A percentile compares a stretch with the other conserved stretches of the same genome.
phyloP scores from a whole-genome alignment of 2,329 filamentous ascomycete genomes.

The Paecilomyces fulvus region DNA sequence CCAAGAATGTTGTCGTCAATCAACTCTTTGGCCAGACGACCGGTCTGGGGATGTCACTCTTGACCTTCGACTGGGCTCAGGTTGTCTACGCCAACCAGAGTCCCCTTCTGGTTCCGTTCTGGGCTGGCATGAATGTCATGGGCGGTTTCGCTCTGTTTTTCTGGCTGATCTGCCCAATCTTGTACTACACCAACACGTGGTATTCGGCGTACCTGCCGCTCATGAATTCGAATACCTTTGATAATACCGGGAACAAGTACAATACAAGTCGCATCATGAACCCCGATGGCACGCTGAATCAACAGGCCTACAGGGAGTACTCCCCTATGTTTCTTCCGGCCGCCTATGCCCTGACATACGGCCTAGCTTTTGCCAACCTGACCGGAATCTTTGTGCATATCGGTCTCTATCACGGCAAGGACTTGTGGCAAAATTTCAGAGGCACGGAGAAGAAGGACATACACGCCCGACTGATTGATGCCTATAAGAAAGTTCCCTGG shows the following conservation, averaged over 20 bases:
- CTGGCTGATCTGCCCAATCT: conserved; percentile 34
- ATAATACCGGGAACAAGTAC: conserved; percentile 55
- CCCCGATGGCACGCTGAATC: conserved; percentile 47
- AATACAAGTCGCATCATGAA: conserved; percentile 54
- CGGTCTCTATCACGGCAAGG: conserved; percentile 29
- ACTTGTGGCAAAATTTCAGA: conserved; percentile 27
- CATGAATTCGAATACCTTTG: conserved; percentile 52
- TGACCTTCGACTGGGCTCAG: conserved; percentile 71
- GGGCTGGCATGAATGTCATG: conserved; percentile 35
- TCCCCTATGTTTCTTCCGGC: conserved; percentile 58
- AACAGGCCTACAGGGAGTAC: conserved; percentile 53
- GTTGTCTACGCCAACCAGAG: conserved; percentile 60
- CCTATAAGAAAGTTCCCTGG: conserved; percentile 34
- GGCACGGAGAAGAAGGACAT: conserved; percentile 29
- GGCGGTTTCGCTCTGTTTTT: conserved; percentile 36
- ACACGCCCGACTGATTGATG: conserved; percentile 36
- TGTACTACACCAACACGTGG: conserved; percentile 49
- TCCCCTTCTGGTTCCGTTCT: conserved; percentile 58
- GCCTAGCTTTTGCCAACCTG: conserved; percentile 59
- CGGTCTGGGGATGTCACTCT: conserved; percentile 58
- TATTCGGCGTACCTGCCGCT: conserved; percentile 54
- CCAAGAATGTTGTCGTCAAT: conserved; percentile 59
- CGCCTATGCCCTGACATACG: conserved; percentile 49
- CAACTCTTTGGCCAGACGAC: conserved; percentile 63
- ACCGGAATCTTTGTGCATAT: conserved; percentile 44